phyloP scores from a whole-genome alignment of 345 rosid genomes.

The Clausena lansium region DNA sequence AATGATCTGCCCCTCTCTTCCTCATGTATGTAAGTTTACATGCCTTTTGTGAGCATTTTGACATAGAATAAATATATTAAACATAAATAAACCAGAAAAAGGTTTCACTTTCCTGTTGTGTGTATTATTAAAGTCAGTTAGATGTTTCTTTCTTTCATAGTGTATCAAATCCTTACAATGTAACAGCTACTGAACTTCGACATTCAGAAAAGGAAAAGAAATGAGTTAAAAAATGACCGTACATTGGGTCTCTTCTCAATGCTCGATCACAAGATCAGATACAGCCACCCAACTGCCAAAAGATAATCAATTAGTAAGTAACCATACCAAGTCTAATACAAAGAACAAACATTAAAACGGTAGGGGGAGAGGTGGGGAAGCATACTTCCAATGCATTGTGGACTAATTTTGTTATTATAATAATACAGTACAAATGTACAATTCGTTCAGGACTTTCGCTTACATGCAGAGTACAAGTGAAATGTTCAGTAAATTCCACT shows the following conservation, averaged over 20 bases:
- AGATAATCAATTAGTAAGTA: slow-evolving; percentile 3
- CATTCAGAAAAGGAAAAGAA: slow-evolving; percentile 19
- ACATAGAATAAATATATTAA: not conserved
- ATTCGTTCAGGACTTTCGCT: not conserved
- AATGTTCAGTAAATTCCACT: not conserved
- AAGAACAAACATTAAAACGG: not conserved
- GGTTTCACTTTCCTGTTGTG: not conserved
- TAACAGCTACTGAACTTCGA: slow-evolving; percentile 10
- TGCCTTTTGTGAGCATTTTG: not conserved
- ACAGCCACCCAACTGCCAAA: slow-evolving; percentile 74
- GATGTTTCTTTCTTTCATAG: not conserved
- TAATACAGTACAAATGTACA: not conserved
- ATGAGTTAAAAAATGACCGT: not conserved
- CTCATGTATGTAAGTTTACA: slow-evolving; percentile 8
- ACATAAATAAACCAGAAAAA: slow-evolving; percentile 7
- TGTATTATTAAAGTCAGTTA: slow-evolving; percentile 20
- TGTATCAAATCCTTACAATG: not conserved
- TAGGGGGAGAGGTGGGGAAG: not conserved
- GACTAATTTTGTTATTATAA: not conserved
- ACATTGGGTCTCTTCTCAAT: slow-evolving; percentile 15
- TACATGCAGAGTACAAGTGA: not conserved
- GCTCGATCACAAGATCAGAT: slow-evolving; percentile 38
- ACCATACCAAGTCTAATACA: not conserved
- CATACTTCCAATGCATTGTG: not conserved
- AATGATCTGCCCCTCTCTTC: slow-evolving; percentile 11